Evolutionary conservation across 2,329 filamentous ascomycete genomes (phyloP), one percentile per base, ranked within the genome.

Genomic region (Aureobasidium sp.): DNA sequence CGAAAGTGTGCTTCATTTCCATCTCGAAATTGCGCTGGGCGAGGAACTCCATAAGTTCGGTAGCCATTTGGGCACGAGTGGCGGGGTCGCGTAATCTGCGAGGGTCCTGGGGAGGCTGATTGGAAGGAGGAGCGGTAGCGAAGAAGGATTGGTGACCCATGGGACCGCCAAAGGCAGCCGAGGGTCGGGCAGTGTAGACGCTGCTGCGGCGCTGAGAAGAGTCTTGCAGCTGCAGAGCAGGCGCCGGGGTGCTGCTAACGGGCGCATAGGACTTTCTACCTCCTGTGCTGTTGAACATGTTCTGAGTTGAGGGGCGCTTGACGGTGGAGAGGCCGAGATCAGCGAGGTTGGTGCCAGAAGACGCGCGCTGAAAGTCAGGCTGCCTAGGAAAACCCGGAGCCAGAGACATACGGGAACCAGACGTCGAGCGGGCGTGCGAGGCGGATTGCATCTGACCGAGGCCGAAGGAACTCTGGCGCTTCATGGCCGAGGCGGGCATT

Each of bases 1-100:
- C n/a, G 31, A 99, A 80, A 1, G 86, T 88, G 73, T 97, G 90
- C 76, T 96, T 97, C 87, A 95, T 96, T 68, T 97, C 92, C 82
- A 97, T 86, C 75, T 99, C 94, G 70, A 97, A 99, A 72, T 97
- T 96, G 74, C 97, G 88, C 62, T 92, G 87, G 0, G 90, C 87
- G 71, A 99, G 82, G 72, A 96, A 99, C 67, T 99, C 94, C 67
- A 96, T 78, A 61, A 99, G 77, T 70, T 99, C 92, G 68, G 94
- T 89, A 8, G 88, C 90, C 74, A 99, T 92, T 62, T 87, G 85
- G 34, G 85, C 82, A 71, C 95, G 90, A 68, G 89, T 96, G 25
- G 83, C 82, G 41, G 89, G 82, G 71, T 97, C 91, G 71, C 87
- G 89, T 59, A 97, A 79, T 15, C 92, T 89, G 62, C 95, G 85